Base-by-base conservation (phyloP, 2,329 filamentous ascomycete genomes). In the Pyrenophora teres region DNA sequence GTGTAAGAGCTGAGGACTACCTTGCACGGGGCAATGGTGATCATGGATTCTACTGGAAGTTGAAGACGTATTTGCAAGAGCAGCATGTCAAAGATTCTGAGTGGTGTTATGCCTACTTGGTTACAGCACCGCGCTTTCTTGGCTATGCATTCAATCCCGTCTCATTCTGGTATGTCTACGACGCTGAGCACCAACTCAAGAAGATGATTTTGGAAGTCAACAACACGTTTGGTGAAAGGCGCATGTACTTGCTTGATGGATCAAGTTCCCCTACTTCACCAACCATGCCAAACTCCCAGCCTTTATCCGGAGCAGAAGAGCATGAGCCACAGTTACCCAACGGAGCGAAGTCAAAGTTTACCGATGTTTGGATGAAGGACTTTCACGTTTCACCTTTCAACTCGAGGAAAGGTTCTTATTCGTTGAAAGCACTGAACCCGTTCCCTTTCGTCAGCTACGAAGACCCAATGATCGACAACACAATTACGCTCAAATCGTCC, bases 361-460 rank as follows among this genome's bases (percentile, higher is more conserved):
- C 73, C 13, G 76, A 80, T 16, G 74, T 74, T 0, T 89, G 85
- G 83, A 70, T 75, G 5, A 92, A 92, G 61, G 87, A 89, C 58
- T 89, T 92, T 57, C 88, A 90, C 64, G 86, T 90, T 15, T 91
- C 87, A 1, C 86, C 87, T 0, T 92, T 92, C 77, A 92, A 88
- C 67, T 77, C 77, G 38, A 67, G 78, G 23, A 76, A 80, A 56
- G 78, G 78, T 1, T 73, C 72, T 0, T 82, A 82, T 61, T 73
- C 76, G 1, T 65, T 81, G 6, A 74, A 74, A 50, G 78, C 79
- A 2, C 59, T 72, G 3, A 74, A 81, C 55, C 79, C 79, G 2
- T 72, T 80, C 18, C 67, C 67, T 15, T 64, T 59, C 7, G 59
- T 46, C 23, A 48, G 46, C 7, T 62, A 8, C 69, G 70, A 42